Evolutionary conservation across 2,329 filamentous ascomycete species (phyloP).

Genomic region (Xylariomycetidae sp.): DNA sequence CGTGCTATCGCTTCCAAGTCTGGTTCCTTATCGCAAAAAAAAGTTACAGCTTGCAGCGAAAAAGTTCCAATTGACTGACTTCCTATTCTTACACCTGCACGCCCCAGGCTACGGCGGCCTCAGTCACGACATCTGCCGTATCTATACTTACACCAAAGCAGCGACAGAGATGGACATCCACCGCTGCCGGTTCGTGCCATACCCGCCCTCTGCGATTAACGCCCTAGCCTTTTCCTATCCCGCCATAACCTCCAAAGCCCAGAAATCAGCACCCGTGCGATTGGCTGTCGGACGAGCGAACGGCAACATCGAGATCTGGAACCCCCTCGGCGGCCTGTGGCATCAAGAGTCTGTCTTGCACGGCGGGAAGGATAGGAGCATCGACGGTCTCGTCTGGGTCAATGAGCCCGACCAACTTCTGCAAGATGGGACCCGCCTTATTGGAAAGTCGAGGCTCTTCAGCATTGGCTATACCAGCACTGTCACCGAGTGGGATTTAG

Average conservation of each 20-base stretch:
- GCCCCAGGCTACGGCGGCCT: no score
- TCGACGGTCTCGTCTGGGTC: slow-evolving; percentile 89
- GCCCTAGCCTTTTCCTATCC: slow-evolving; percentile 89
- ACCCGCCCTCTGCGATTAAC: slow-evolving; percentile 88
- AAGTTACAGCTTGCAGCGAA: no score
- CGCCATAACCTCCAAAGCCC: slow-evolving; percentile 38
- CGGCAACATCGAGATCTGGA: slow-evolving; percentile 98
- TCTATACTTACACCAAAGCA: no score
- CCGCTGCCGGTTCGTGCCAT: slow-evolving; percentile 92
- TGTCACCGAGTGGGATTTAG: slow-evolving; percentile 92
- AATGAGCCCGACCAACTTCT: slow-evolving; percentile 74
- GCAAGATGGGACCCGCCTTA: slow-evolving; percentile 53
- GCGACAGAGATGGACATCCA: slow-evolving; percentile 77
- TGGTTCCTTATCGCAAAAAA: no score
- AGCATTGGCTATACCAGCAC: slow-evolving; percentile 92
- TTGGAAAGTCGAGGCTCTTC: slow-evolving; percentile 80
- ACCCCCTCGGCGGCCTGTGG: slow-evolving; percentile 77
- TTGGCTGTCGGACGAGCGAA: slow-evolving; percentile 89
- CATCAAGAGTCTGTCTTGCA: slow-evolving; percentile 82
- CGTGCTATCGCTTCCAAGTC: no score
- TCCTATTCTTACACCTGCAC: no score
- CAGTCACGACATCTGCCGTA: no score
- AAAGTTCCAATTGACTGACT: no score
- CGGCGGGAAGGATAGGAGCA: slow-evolving; percentile 78
- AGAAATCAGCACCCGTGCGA: slow-evolving; percentile 58